Evolutionary conservation across 306 rosid genomes (phyloP).

Genomic region (Argentina anserina): DNA sequence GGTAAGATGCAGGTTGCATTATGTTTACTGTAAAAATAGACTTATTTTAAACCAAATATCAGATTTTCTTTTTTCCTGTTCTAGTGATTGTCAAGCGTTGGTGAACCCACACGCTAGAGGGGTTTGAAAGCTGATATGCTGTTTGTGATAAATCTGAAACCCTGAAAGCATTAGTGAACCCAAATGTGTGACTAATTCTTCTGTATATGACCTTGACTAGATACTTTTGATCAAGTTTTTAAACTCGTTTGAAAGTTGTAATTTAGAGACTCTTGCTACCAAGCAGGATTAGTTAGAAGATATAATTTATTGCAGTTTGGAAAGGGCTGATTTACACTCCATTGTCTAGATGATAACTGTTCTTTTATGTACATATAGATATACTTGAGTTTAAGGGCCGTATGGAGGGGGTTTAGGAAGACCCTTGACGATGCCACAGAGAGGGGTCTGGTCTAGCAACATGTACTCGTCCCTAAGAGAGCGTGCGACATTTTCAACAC

Average conservation of each 20-base stretch:
- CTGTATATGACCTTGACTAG: neutral
- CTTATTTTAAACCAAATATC: neutral
- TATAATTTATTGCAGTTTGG: neutral
- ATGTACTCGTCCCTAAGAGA: conserved; percentile 65
- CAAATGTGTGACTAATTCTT: neutral
- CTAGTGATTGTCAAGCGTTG: neutral
- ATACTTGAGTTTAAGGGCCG: neutral
- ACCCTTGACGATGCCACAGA: conserved; percentile 41
- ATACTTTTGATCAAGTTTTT: neutral
- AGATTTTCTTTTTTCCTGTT: too few species aligned
- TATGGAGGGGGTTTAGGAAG: conserved; percentile 45
- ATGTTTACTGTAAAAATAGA: neutral
- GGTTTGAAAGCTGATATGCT: neutral
- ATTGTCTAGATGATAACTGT: neutral
- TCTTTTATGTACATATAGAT: neutral
- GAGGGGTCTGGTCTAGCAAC: conserved; percentile 22
- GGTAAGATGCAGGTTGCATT: neutral
- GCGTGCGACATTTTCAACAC: conserved; percentile 43
- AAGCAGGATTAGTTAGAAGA: neutral
- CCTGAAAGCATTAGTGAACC: neutral
- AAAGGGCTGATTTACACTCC: conserved; percentile 14
- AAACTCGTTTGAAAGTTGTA: neutral
- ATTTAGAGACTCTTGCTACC: neutral
- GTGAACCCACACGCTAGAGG: neutral
- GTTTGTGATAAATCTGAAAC: neutral